A percentile compares a stretch with the other conserved stretches of the same genome.
Conservation (phyloP, 306 rosid genomes). For the apple (Malus domestica) region DNA sequence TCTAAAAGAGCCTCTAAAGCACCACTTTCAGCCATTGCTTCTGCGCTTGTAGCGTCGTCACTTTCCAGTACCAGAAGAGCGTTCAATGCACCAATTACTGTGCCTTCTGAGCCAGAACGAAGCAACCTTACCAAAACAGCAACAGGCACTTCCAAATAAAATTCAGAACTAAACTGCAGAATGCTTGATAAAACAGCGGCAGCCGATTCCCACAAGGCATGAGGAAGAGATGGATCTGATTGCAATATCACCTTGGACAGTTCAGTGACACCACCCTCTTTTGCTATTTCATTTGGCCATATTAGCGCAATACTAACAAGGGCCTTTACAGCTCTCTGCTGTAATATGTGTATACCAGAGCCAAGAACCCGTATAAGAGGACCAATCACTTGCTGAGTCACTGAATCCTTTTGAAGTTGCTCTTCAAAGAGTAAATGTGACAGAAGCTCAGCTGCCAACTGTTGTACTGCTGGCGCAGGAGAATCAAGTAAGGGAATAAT, state of each 20-base stretch:
- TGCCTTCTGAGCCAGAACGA: slow-evolving; percentile 87
- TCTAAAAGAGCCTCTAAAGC: slow-evolving; percentile 98
- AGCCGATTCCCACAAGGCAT: slow-evolving; percentile 95
- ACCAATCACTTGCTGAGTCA: slow-evolving; percentile 79
- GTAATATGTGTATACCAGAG: slow-evolving; percentile 85
- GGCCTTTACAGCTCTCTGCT: slow-evolving; percentile 98
- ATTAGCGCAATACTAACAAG: slow-evolving; percentile 84
- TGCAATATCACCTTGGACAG: slow-evolving; percentile 88
- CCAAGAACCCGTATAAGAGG: slow-evolving; percentile 85
- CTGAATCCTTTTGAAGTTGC: slow-evolving; percentile 82
- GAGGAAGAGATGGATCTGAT: slow-evolving; percentile 93
- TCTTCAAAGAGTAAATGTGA: slow-evolving; percentile 87
- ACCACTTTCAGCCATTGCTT: slow-evolving; percentile 99
- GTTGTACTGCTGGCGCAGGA: slow-evolving; percentile 88
- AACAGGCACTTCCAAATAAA: slow-evolving; percentile 91
- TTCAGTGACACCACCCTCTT: slow-evolving; percentile 90
- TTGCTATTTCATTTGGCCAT: slow-evolving; percentile 98
- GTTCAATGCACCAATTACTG: slow-evolving; percentile 80
- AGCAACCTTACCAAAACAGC: slow-evolving; percentile 96
- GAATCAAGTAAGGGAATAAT: slow-evolving; percentile 88
- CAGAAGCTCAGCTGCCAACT: slow-evolving; percentile 94
- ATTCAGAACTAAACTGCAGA: slow-evolving; percentile 96
- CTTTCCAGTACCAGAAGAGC: slow-evolving; percentile 94
- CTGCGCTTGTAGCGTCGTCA: slow-evolving; percentile 91
- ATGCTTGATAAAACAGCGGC: slow-evolving; percentile 90